A percentile compares a stretch with the other conserved stretches of the same genome.
Conservation (phyloP, 2,329 filamentous ascomycete genomes). For the Dactylellina drechsleri region DNA sequence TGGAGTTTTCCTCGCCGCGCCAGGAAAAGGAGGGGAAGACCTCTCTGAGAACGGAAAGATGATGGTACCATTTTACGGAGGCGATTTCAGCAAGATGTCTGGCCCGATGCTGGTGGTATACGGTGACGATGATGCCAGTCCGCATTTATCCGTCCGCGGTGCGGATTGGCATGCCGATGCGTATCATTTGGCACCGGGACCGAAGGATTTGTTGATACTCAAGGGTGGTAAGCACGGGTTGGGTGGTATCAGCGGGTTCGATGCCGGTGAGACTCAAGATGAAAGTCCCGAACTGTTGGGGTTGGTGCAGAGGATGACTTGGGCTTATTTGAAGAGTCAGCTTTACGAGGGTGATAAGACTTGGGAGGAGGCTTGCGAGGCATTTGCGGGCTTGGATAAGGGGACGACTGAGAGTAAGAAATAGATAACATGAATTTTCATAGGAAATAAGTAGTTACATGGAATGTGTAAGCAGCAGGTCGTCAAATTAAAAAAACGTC, state of each 20-base stretch:
- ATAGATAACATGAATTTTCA: neutral
- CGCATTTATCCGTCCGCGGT: conserved; percentile 60
- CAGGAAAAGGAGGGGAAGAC: conserved; percentile 60
- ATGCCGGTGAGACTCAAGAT: conserved; percentile 61
- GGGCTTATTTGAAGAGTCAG: conserved; percentile 62
- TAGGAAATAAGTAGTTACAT: conserved; percentile 1
- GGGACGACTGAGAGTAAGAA: conserved; percentile 60
- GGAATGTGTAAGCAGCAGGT: neutral
- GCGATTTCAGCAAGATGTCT: conserved; percentile 61
- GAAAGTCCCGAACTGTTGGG: conserved; percentile 61
- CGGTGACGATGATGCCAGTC: conserved; percentile 62
- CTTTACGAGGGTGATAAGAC: conserved; percentile 61
- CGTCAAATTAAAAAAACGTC: too few relatives aligned
- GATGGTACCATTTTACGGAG: conserved; percentile 60
- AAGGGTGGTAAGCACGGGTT: conserved; percentile 61
- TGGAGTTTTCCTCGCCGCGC: conserved; percentile 61
- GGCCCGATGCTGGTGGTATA: conserved; percentile 62
- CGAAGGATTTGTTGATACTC: conserved; percentile 61
- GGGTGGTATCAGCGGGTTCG: conserved; percentile 62
- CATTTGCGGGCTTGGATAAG: conserved; percentile 56
- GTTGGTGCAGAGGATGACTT: conserved; percentile 61
- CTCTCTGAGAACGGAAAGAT: conserved; percentile 59
- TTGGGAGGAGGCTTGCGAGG: conserved; percentile 60
- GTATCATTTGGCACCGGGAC: conserved; percentile 60
- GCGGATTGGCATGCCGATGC: conserved; percentile 63